Evolutionary conservation across 2,329 filamentous ascomycete genomes (phyloP).

Genomic region (Esteya vermicola): DNA sequence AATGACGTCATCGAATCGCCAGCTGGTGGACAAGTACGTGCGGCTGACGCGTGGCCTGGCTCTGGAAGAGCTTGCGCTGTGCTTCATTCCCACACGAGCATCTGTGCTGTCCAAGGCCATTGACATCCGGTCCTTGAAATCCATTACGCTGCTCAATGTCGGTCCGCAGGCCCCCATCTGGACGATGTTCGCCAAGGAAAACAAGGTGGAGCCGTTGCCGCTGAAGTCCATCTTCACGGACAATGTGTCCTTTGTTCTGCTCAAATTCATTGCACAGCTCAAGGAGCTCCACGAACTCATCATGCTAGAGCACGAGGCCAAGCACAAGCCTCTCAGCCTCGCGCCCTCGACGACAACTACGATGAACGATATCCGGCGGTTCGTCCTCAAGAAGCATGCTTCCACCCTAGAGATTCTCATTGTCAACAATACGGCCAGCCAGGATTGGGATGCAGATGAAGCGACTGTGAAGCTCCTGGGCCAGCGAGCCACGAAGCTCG

Average conservation of each 20-base stretch:
- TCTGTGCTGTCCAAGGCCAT: constrained; percentile 40
- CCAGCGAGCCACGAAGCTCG: constrained; percentile 29
- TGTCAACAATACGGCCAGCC: constrained; percentile 41
- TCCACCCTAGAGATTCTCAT: constrained; percentile 38
- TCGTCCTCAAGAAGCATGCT: constrained; percentile 44
- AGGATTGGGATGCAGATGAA: constrained; percentile 42
- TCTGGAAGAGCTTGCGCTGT: constrained; percentile 37
- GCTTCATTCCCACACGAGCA: constrained; percentile 46
- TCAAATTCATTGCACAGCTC: constrained; percentile 38
- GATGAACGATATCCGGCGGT: constrained; percentile 43
- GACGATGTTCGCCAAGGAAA: constrained; percentile 39
- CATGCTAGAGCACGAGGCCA: constrained; percentile 38
- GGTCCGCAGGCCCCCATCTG: constrained; percentile 47
- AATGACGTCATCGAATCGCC: background rate
- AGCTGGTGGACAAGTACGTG: constrained; percentile 35
- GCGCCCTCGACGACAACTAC: constrained; percentile 32
- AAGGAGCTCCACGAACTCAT: constrained; percentile 42
- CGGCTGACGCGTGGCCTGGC: constrained; percentile 42
- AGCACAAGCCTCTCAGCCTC: constrained; percentile 38
- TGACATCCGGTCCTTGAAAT: constrained; percentile 40
- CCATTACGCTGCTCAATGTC: constrained; percentile 48
- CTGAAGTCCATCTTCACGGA: constrained; percentile 49
- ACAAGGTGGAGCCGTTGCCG: constrained; percentile 33
- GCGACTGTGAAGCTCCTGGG: constrained; percentile 41
- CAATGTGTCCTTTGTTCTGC: constrained; percentile 40